Conservation (phyloP, 2,329 filamentous ascomycete genomes). For the Fusarium duplospermum region DNA sequence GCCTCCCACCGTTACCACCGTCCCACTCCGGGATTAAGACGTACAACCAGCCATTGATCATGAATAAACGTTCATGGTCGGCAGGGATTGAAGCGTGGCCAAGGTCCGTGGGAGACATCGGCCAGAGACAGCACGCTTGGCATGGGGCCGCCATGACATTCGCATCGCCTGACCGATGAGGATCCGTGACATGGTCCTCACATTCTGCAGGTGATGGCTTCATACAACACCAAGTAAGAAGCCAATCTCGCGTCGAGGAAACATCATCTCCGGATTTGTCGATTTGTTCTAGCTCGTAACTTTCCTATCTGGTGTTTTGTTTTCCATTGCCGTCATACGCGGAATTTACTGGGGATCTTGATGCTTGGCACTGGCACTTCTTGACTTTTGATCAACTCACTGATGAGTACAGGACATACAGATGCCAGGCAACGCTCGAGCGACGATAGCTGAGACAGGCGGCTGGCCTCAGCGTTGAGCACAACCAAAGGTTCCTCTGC, state of each 20-base stretch:
- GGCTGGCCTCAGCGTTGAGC: not conserved
- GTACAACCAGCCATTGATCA: slow-evolving; percentile 24
- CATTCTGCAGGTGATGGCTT: slow-evolving; percentile 16
- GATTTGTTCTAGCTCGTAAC: not conserved
- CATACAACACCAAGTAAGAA: not conserved
- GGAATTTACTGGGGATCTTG: not conserved
- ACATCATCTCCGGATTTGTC: slow-evolving; percentile 9
- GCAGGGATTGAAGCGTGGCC: not conserved
- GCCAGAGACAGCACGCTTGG: slow-evolving; percentile 26
- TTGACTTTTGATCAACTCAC: not conserved
- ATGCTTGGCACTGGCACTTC: not conserved
- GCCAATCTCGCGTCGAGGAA: slow-evolving; percentile 20
- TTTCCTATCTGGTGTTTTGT: not conserved
- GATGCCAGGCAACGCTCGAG: not conserved
- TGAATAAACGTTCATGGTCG: slow-evolving; percentile 1
- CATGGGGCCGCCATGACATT: slow-evolving; percentile 8
- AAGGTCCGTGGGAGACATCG: slow-evolving; percentile 6
- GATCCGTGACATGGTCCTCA: slow-evolving; percentile 25
- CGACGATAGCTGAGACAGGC: not conserved
- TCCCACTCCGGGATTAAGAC: slow-evolving; percentile 22
- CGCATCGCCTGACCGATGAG: slow-evolving; percentile 27
- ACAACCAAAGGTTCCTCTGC: not conserved
- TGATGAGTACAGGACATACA: not conserved
- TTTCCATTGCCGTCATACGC: not conserved
- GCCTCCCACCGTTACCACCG: slow-evolving; percentile 40